Percentiles rank a stretch among this genome's conserved stretches.
Conservation (phyloP, 2,329 filamentous ascomycete species). For the Esteya vermicola region DNA sequence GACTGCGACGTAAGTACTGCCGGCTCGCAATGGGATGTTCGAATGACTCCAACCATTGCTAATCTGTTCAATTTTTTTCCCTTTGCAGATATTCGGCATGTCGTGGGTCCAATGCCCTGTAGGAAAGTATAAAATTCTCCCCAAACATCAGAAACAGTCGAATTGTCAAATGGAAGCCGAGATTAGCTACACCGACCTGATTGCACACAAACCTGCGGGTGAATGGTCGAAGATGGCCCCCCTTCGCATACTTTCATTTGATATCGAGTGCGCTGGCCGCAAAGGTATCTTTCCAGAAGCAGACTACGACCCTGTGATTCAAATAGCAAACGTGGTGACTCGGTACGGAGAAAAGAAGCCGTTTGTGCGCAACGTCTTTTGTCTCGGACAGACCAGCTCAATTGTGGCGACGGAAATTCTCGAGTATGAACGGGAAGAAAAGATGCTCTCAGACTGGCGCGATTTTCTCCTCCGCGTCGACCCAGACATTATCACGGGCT, state of each 20-base stretch:
- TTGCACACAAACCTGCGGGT: conserved; percentile 76
- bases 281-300: conserved; percentile 97
- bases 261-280: conserved; percentile 95
- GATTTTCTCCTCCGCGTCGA: conserved; percentile 83
- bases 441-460: conserved; percentile 88
- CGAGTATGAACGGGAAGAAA: conserved; percentile 65
- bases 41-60: background rate
- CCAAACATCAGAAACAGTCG: conserved; percentile 56
- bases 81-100: conserved; percentile 68
- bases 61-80: background rate
- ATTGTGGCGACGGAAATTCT: conserved; percentile 93
- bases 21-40: no score
- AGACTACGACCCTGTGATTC: conserved; percentile 83
- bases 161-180: conserved; percentile 94
- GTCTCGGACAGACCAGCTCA: conserved; percentile 76
- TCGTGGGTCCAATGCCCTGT: conserved; percentile 86
- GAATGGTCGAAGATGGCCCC: conserved; percentile 99
- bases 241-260: conserved; percentile 82
- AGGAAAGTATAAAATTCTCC: conserved; percentile 57
- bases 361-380: conserved; percentile 94
- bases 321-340: conserved; percentile 94
- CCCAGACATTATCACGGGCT: conserved; percentile 94
- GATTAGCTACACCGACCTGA: conserved; percentile 67
- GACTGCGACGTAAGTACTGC: conserved; percentile 58
- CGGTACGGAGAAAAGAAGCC: conserved; percentile 90